Evolutionary conservation across 192 early-diverging fungal species (phyloP), one percentile per base, ranked within the genome.

Genomic region (Obelidium mucronatum): DNA sequence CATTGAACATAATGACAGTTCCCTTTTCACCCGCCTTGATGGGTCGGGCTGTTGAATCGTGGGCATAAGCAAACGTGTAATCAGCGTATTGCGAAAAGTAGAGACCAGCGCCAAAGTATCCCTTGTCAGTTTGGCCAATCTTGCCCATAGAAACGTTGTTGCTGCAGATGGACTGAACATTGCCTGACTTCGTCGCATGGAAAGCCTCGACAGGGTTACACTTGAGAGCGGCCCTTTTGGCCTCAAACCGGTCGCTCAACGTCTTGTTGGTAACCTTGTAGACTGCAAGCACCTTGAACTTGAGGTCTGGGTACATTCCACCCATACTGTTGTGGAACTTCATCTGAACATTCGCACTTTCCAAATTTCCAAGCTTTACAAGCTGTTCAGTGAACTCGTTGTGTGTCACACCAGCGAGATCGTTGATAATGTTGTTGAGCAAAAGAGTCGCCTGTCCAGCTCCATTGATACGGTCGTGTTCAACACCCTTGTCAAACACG

Each of bases 91-190:
- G 34, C 4, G 31, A 35, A 33, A 64, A 22, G 35, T 64, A 64
- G 36, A 64, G 26, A 19, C 62, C 62, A 17, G 6, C 5, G 22
- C 62, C 62, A 37, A 64, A 64, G 36, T 19, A 64, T 40, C 62
- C 62, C 4, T 22, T 24, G 35, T 64, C 62, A 5, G 62, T 64
- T 6, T 19, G 8, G 22, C 62, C 62, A 19, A n/a, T 40, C 13
- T 37, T 5, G 26, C 22, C 33, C 33, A 36, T 64, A 13, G 24
- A 37, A 37, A 64, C 6, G 11, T 26, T 26, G 36, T 37, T 31
- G 8, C 17, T 8, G 62, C 62, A 36, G 37, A 64, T 64, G 35
- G 17, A 8, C 4, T 31, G 26, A 11, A 64, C 33, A 36, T 64
- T 64, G 5, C 17, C 35, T 11, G 22, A 5, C 35, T 35, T 22